Conservation (phyloP, 805 yeast species). For the Kluyveromyces lactis region DNA sequence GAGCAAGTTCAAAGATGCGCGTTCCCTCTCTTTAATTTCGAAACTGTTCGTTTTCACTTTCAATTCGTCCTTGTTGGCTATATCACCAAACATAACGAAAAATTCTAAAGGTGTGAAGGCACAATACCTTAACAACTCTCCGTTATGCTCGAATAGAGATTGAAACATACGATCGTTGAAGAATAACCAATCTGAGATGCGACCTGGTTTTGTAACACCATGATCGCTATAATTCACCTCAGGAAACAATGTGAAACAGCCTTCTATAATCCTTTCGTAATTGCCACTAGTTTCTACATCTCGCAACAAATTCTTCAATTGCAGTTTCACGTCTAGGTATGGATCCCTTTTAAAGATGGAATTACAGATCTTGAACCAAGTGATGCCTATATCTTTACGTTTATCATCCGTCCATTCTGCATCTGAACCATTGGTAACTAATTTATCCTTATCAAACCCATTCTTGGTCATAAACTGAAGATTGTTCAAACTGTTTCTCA, state of each 20-base stretch:
- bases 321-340: slow-evolving; percentile 37
- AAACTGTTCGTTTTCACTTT: slow-evolving; percentile 27
- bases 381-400: slow-evolving; percentile 49
- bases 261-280: slow-evolving; percentile 57
- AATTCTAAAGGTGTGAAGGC: slow-evolving; percentile 52
- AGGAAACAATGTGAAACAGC: slow-evolving; percentile 63
- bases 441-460: neutral
- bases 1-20: neutral
- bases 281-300: slow-evolving; percentile 40
- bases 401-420: slow-evolving; percentile 3
- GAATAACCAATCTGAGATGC: slow-evolving; percentile 66
- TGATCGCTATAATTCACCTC: slow-evolving; percentile 58
- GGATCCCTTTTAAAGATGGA: slow-evolving; percentile 49
- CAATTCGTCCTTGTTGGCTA: slow-evolving; percentile 33
- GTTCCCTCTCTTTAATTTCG: slow-evolving; percentile 20
- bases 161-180: slow-evolving; percentile 55
- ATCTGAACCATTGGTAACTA: neutral
- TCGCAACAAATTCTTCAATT: slow-evolving; percentile 40
- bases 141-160: slow-evolving; percentile 33
- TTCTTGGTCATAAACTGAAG: slow-evolving; percentile 50
- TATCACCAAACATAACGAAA: slow-evolving; percentile 57
- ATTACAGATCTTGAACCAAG: slow-evolving; percentile 63
- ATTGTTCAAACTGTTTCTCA: slow-evolving; percentile 76
- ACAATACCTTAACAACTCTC: slow-evolving; percentile 45
- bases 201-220: slow-evolving; percentile 47